Base-by-base conservation (phyloP, 1,284 basidiomycete species). In the Singerocomus inundabilis region DNA sequence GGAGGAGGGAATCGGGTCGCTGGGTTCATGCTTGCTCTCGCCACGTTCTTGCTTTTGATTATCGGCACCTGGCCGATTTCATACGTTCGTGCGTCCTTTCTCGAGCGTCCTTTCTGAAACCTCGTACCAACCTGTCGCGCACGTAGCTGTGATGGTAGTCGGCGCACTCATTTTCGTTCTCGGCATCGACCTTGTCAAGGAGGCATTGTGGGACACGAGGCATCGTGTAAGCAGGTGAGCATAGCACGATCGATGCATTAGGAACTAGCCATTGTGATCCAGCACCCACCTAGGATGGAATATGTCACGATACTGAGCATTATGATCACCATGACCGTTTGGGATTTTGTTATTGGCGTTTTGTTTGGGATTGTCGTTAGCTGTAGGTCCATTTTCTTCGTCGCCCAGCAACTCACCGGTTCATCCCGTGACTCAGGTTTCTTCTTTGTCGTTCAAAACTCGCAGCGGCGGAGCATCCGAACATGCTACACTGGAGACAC, bases 381-480 rank as follows among this genome's bases (percentile, higher is more conserved):
- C 55, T 97, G 91, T 89, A 60, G 62, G 85, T 72, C 2, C 21
- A 24, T n/a, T n/a, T n/a, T n/a, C n/a, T n/a, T n/a, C n/a, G n/a
- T n/a, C n/a, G n/a, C n/a, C n/a, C 18, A 28, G 34, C 7, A 11
- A 49, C 53, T 49, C 60, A 53, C 55, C 57, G 7, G 35, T 47
- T 34, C 5, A 5, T 24, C 5, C 6, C 28, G 10, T 41, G 0
- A 44, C 3, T 53, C 32, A 87, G 90, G 91, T 65, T 81, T 97
- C 69, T 98, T 98, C 75, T 98, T 99, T 63, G 97, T 99, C 21
- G 80, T 98, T 3, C 93, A 97, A 63, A 96, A 90, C 57, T 95
- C 93, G 0, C 85, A 87, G 56, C 70, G 91, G 16, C 72, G 81
- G 38, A 91, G 93, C 51, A 94, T 98, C 52, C 81, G 95, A 15